Evolutionary conservation across 352 stramenopile species (phyloP), one percentile per base, ranked within the genome.

Genomic region (Aphanomyces euteiches): DNA sequence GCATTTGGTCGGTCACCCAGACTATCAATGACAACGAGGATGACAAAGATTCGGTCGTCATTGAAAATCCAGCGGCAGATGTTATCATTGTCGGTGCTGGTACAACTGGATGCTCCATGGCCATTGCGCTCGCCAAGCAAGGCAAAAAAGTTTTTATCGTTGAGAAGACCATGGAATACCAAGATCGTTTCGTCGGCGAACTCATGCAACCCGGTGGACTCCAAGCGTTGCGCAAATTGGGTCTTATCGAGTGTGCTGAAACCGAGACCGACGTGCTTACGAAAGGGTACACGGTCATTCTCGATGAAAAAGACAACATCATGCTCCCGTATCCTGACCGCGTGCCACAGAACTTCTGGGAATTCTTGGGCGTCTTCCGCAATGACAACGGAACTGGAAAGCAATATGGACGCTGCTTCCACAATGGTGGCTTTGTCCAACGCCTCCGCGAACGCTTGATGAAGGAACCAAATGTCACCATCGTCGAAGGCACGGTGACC

Each of bases 151-250:
- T 75, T 10, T 45, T 65, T 3, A 47, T 75, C 17, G n/a, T 75
- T 45, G 71, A 75, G 43, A 70, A 70, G 21, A 63, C 54, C 6
- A 21, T 70, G 15, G 64, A 70, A 63, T 70, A 71, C 66, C 77
- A 83, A 64, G 77, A 81, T 34, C 73, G 78, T 21, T 84, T 84
- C 37, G 78, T 85, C 10, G 78, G 78, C 2, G 78, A 85, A 67
- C 75, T 85, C 36, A 65, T 85, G 67, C 78, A 85, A 75, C 78
- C 78, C 5, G 78, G 78, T 17, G 78, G 78, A 34, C 34, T 82
- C 6, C 69, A 75, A 7, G 75, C 75, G 12, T 72, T 85, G 56
- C 75, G 81, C 21, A 59, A 57, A 12, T 60, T 84, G 13, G 77
- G 74, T 17, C 58, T 85, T 15, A 53, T 67, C 50, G 75, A 74